Base-by-base conservation (phyloP, 1,139 yeast species). In the Saccharomyces hybrid region DNA sequence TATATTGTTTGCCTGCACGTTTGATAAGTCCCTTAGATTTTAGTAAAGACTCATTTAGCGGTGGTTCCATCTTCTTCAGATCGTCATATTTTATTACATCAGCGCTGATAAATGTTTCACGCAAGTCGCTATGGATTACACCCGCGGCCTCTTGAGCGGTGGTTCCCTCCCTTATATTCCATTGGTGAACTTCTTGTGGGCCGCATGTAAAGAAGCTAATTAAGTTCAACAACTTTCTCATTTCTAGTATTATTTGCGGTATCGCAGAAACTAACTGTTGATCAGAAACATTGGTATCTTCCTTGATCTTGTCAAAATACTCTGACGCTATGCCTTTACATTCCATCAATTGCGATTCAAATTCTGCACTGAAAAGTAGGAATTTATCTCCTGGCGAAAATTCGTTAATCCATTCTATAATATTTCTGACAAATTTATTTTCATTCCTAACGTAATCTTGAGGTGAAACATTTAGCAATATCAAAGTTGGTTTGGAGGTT, bases 131-230 rank as follows among this genome's bases (percentile, higher is more conserved):
- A 70, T 93, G 98, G 59, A 91, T 91, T 44, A 88, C 86, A 26
- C 96, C 96, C 0, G 98, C 98, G 1, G 97, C 97, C 59, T 88
- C 88, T 14, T 95, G 95, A 8, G 96, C 96, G 51, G 82, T 78
- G 38, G 88, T 83, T 32, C 91, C 88, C 61, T 78, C 74, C 61
- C 95, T 78, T 51, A 91, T 77, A 11, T 95, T 87, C 98, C 99
- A 91, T 70, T 93, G 96, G 61, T 96, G 78, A 4, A 89, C 91
- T 73, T 93, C 98, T 51, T 82, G 79, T 11, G 89, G 85, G 11
- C 98, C 98, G 71, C 95, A 86, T 1, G 99, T 91, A 75, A 86
- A 91, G 73, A 84, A 93, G 49, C 96, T 87, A 49, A 91, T 86
- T 61, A 91, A 77, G 54, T 82, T 78, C 49, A 91, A 74, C 2